These are phyloP conservation scores for Neodidymelliopsis sp. DNA, from an alignment of 2,329 filamentous ascomycete species.

Conservation along the genomic window DNA sequence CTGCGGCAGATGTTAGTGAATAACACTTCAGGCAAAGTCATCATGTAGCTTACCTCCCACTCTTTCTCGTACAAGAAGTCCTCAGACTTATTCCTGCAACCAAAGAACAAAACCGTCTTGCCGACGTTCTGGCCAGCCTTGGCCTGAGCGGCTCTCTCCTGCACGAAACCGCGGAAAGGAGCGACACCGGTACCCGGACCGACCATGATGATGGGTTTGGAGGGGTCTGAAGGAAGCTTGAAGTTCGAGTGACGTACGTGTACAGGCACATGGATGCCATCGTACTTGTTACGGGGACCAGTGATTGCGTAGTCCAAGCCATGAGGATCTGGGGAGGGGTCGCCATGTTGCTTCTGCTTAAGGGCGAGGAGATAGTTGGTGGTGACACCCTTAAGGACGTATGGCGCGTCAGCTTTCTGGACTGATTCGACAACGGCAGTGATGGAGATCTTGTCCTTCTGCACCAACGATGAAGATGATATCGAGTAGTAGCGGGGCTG, in stretches of 20 bases:
- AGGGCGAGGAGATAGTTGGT: constrained; percentile 96
- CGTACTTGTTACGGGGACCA: constrained; percentile 95
- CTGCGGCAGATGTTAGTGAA: constrained; percentile 56
- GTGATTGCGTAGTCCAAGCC: constrained; percentile 85
- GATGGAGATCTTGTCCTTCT: constrained; percentile 93
- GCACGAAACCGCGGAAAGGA: constrained; percentile 93
- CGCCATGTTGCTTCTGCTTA: constrained; percentile 95
- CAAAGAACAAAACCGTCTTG: constrained; percentile 90
- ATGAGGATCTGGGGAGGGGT: constrained; percentile 80
- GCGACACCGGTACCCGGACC: constrained; percentile 96
- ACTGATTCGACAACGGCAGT: constrained; percentile 93
- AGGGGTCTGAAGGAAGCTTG: constrained; percentile 94
- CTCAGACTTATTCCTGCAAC: constrained; percentile 85
- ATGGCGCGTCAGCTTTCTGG: constrained; percentile 75
- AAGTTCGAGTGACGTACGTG: constrained; percentile 99
- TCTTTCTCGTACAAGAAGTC: constrained; percentile 93
- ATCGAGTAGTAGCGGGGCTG: constrained; percentile 99
- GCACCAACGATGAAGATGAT: constrained; percentile 92
- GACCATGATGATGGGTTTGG: constrained; percentile 94
- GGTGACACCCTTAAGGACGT: constrained; percentile 89
- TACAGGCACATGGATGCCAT: constrained; percentile 91
- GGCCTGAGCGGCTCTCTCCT: constrained; percentile 87
- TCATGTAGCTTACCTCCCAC: constrained; percentile 76
- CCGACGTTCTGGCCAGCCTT: constrained; percentile 83
- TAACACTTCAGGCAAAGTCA: neutral